These are phyloP conservation scores for Elsinoe australis DNA, from an alignment of 2,329 filamentous ascomycete species.

Conservation along the genomic window DNA sequence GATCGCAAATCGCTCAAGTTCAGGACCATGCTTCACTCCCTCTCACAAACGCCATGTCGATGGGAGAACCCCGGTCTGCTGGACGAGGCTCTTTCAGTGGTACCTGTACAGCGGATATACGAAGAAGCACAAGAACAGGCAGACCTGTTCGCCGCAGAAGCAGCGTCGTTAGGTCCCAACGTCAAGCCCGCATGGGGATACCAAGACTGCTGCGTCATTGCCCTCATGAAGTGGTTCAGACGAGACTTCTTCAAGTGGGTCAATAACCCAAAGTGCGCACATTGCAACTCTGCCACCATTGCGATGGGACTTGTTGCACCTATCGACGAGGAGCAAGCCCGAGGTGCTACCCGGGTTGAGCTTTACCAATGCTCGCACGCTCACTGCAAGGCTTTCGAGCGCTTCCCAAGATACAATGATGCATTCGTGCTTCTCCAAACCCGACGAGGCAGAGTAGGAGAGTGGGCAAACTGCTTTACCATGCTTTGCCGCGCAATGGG, in stretches of 20 bases:
- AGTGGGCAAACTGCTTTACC: slow-evolving; percentile 98
- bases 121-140: slow-evolving; percentile 88
- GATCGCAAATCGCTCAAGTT: slow-evolving; percentile 44
- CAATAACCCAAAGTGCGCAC: slow-evolving; percentile 82
- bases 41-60: slow-evolving; percentile 82
- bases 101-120: slow-evolving; percentile 87
- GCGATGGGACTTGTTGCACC: slow-evolving; percentile 76
- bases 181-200: slow-evolving; percentile 84
- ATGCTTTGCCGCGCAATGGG: slow-evolving; percentile 95
- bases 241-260: slow-evolving; percentile 92
- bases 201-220: slow-evolving; percentile 89
- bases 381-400: slow-evolving; percentile 69
- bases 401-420: slow-evolving; percentile 90
- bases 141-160: slow-evolving; percentile 79
- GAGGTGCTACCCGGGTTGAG: slow-evolving; percentile 79
- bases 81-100: slow-evolving; percentile 79
- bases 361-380: slow-evolving; percentile 77
- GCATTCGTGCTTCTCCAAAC: slow-evolving; percentile 89
- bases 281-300: slow-evolving; percentile 75
- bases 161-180: slow-evolving; percentile 74
- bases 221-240: slow-evolving; percentile 93
- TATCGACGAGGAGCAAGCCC: slow-evolving; percentile 79
- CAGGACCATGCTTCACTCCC: slow-evolving; percentile 67
- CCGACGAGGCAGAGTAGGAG: slow-evolving; percentile 74
- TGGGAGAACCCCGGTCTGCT: slow-evolving; percentile 94